Conservation (phyloP, 352 stramenopile genomes). For the Blastocystis sp. region DNA sequence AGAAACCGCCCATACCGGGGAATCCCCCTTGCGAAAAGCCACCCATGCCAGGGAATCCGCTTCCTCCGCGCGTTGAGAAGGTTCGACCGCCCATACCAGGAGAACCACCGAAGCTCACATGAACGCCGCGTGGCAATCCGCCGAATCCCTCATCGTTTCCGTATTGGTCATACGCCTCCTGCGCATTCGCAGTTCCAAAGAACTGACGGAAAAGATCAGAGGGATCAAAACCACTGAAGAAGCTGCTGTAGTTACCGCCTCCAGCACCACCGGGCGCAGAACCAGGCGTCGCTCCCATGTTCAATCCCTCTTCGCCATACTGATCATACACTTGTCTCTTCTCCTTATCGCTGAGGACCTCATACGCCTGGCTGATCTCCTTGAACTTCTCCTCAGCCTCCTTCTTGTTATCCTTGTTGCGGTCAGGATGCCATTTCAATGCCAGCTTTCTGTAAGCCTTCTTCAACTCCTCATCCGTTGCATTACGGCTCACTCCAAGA, state of each 20-base stretch:
- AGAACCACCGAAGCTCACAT: slow-evolving; percentile 60
- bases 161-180: slow-evolving; percentile 19
- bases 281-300: slow-evolving; percentile 61
- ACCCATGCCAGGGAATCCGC: neutral
- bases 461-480: slow-evolving; percentile 58
- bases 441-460: slow-evolving; percentile 74
- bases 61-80: too few species aligned
- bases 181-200: slow-evolving; percentile 7
- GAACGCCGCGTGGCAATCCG: slow-evolving; percentile 62
- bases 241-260: neutral
- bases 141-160: slow-evolving; percentile 37
- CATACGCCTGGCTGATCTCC: slow-evolving; percentile 79
- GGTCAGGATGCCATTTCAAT: slow-evolving; percentile 80
- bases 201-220: slow-evolving; percentile 46
- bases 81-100: slow-evolving; percentile 62
- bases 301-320: slow-evolving; percentile 78
- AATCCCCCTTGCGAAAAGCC: neutral
- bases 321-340: slow-evolving; percentile 81
- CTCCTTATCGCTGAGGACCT: slow-evolving; percentile 80
- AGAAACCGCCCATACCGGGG: neutral
- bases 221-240: slow-evolving; percentile 55
- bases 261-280: neutral
- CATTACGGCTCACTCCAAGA: slow-evolving; percentile 58
- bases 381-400: slow-evolving; percentile 78
- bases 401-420: slow-evolving; percentile 76